Base-by-base conservation (phyloP, 1,139 yeast genomes). In the Suhomyces maxii region DNA sequence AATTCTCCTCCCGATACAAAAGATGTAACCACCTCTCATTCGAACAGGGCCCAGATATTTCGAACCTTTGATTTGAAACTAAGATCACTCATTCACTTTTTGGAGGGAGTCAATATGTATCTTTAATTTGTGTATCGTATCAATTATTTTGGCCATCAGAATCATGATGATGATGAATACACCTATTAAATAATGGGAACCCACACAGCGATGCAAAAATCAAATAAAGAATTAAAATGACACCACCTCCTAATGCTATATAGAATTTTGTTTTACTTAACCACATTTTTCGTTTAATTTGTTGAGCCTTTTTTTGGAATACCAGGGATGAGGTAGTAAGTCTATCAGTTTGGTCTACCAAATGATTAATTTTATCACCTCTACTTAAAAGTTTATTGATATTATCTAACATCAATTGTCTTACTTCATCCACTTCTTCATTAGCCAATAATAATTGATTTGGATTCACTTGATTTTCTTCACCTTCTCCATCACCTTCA, bases 291-390 rank as follows among this genome's bases (percentile, higher is more conserved):
- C 89, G 69, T 56, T 81, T 81, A 34, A 89, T 79, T 44, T 76
- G 75, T 28, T 79, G 80, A 0, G 96, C 87, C 49, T 84, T 76
- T 53, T 85, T 82, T 54, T 89, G 84, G 61, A 90, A 90, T 39
- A 86, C 79, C 67, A 76, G 80, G 6, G 95, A 82, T 33, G 83
- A 80, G 28, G 78, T 76, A 53, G 86, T 88, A 64, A 89, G 75
- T 45, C 84, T 74, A 53, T 87, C 88, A 1, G 97, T 89, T 61
- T 90, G 90, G 61, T 85, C 87, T 13, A 89, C 95, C 51, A 90
- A 73, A 41, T 80, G 66, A 52, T 83, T 82, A 49, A 90, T 82
- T 48, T 88, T 77, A 57, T 89, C 97, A 10, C 96, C 96, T 46
- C 97, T 77, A 57, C 83, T 83, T 58, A 90, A 71, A 26, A 90